Evolutionary conservation across 2,329 filamentous ascomycete species (phyloP).

Genomic region (Coniosporium tulheliwenetii): DNA sequence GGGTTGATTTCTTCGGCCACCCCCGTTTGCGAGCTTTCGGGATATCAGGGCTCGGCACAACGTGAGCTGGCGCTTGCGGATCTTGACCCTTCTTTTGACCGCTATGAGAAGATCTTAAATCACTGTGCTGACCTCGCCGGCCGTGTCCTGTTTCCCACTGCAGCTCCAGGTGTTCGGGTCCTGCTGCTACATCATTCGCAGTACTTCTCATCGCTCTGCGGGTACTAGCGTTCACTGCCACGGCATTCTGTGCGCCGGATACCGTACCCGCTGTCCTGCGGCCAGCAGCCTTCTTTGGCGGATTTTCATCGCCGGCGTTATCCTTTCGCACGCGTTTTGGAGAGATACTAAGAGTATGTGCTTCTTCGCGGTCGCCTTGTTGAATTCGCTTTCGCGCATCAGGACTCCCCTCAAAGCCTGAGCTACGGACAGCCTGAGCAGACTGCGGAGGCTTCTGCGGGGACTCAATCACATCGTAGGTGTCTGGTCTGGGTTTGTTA

Average conservation of each 20-base stretch:
- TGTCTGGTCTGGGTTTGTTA: not conserved
- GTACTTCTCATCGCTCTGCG: not conserved
- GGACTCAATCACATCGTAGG: not conserved
- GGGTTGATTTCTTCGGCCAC: not conserved
- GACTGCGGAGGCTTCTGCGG: not conserved
- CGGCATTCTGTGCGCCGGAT: not conserved
- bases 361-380: not conserved
- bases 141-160: too few species aligned
- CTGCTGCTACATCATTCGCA: not conserved
- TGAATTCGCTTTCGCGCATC: not conserved
- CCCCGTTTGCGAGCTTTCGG: not conserved
- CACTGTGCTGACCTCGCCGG: too few species aligned
- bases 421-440: not conserved
- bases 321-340: not conserved
- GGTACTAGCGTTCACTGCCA: not conserved
- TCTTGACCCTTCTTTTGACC: too few species aligned
- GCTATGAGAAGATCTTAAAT: too few species aligned
- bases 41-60: not conserved
- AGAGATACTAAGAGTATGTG: not conserved
- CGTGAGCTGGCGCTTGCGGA: too few species aligned
- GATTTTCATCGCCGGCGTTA: not conserved
- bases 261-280: not conserved
- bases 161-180: not conserved
- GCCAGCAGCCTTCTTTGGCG: not conserved
- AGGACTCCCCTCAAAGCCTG: not conserved